Percentiles rank a stretch among this genome's conserved stretches.
phyloP scores from a whole-genome alignment of 768 basidiomycete species.

The Lyophyllum shimeji region DNA sequence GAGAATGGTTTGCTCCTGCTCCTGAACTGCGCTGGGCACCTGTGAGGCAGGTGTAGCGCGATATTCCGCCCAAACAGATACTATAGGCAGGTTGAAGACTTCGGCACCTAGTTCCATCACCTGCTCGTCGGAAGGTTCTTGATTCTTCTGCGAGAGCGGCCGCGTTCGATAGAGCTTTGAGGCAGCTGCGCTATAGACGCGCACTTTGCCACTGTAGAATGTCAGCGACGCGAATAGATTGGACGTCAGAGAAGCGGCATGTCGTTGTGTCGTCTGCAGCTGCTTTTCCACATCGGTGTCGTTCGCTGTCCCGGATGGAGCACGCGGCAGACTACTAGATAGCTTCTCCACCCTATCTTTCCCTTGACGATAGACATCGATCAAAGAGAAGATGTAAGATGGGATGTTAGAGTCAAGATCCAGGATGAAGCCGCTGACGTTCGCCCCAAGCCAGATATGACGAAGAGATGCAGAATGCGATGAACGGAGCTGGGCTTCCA shows the following conservation, averaged over 20 bases:
- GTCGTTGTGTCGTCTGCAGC: constrained; percentile 24
- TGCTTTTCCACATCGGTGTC: constrained; percentile 10
- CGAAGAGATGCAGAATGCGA: constrained; percentile 46
- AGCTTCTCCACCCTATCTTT: constrained; percentile 74
- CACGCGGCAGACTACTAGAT: constrained; percentile 52
- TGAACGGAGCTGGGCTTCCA: constrained; percentile 72
- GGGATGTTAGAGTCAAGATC: constrained; percentile 83
- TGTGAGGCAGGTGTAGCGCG: constrained; percentile 52
- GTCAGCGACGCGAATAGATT: constrained; percentile 65
- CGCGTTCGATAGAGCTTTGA: constrained; percentile 39
- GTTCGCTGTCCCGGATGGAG: constrained; percentile 22
- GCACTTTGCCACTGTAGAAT: constrained; percentile 85
- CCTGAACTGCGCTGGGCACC: constrained; percentile 29
- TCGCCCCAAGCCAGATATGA: constrained; percentile 61
- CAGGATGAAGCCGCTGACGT: constrained; percentile 81
- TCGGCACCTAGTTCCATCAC: constrained; percentile 56
- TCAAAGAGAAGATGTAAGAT: constrained; percentile 74
- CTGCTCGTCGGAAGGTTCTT: constrained; percentile 53
- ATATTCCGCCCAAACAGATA: constrained; percentile 85
- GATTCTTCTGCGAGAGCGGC: constrained; percentile 30
- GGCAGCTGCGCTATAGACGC: constrained; percentile 57
- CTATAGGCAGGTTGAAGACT: constrained; percentile 68
- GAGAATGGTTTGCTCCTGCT: constrained; percentile 56
- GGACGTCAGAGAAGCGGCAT: constrained; percentile 49
- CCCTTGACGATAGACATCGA: constrained; percentile 83